Conservation (phyloP, 306 rosid species). For the Ceratonia siliqua region DNA sequence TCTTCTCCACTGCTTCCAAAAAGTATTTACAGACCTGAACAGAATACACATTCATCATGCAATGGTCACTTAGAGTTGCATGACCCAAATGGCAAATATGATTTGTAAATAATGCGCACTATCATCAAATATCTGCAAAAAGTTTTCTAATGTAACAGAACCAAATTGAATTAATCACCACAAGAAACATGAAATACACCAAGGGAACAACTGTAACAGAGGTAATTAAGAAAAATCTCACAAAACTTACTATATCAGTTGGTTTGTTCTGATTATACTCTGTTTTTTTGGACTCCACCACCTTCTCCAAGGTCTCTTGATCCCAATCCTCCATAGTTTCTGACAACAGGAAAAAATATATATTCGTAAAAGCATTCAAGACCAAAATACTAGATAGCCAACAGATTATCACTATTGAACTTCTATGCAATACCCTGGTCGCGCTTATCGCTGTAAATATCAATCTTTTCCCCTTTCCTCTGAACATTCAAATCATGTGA, state of each 20-base stretch:
- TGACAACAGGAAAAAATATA: conserved; percentile 22
- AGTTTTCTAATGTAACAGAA: not conserved
- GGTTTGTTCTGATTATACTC: conserved; percentile 87
- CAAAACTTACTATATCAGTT: conserved; percentile 74
- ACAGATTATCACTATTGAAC: not conserved
- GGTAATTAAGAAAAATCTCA: conserved; percentile 1
- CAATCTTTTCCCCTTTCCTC: conserved; percentile 97
- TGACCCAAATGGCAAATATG: not conserved
- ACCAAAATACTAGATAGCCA: not conserved
- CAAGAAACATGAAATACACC: not conserved
- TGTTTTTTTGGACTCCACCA: conserved; percentile 73
- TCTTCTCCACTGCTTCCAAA: conserved; percentile 68
- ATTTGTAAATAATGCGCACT: not conserved
- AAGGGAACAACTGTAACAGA: not conserved
- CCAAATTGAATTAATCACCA: conserved; percentile 24
- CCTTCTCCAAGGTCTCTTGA: conserved; percentile 90
- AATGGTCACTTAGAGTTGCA: not conserved
- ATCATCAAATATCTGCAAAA: not conserved
- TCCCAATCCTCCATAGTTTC: conserved; percentile 99
- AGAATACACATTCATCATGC: not conserved
- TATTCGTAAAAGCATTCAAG: not conserved
- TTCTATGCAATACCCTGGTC: conserved; percentile 57
- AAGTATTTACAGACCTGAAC: conserved; percentile 34
- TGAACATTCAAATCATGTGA: conserved; percentile 91
- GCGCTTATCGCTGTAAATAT: conserved; percentile 81